These are phyloP conservation scores for Zasmidium angulare DNA, from an alignment of 2,329 filamentous ascomycete species.

Conservation along the genomic window DNA sequence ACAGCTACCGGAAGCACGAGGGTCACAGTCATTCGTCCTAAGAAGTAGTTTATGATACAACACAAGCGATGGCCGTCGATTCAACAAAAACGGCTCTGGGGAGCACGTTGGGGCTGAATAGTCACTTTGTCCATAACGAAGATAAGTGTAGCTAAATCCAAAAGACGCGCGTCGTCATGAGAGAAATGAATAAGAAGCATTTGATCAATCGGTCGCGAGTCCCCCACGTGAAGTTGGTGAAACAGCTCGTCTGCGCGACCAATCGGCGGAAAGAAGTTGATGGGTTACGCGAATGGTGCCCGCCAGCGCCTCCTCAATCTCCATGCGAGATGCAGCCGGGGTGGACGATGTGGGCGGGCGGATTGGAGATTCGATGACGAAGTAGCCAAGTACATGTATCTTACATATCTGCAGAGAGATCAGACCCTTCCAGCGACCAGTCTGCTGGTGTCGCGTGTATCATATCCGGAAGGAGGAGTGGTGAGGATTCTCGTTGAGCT, in stretches of 20 bases:
- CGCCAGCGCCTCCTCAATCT: background rate
- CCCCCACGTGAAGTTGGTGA: no score
- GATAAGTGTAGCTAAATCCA: background rate
- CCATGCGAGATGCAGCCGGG: conserved; percentile 2
- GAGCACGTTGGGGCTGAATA: no score
- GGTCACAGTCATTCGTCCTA: conserved; percentile 4
- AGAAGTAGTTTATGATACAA: background rate
- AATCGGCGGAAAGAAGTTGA: background rate
- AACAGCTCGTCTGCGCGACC: background rate
- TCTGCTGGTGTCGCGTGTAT: background rate
- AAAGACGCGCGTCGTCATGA: background rate
- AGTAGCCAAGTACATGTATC: no score
- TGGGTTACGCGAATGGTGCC: background rate
- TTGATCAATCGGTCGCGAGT: no score
- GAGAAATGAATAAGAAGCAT: background rate
- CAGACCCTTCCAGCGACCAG: no score
- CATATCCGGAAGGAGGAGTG: background rate
- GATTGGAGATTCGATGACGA: background rate
- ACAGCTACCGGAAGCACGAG: background rate
- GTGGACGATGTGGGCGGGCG: no score
- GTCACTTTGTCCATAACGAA: background rate
- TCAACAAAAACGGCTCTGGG: background rate
- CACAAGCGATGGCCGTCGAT: background rate
- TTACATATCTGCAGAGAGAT: no score
- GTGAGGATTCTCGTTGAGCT: background rate